Base-by-base conservation (phyloP, 331 rosid species). In the Ulmus americana region DNA sequence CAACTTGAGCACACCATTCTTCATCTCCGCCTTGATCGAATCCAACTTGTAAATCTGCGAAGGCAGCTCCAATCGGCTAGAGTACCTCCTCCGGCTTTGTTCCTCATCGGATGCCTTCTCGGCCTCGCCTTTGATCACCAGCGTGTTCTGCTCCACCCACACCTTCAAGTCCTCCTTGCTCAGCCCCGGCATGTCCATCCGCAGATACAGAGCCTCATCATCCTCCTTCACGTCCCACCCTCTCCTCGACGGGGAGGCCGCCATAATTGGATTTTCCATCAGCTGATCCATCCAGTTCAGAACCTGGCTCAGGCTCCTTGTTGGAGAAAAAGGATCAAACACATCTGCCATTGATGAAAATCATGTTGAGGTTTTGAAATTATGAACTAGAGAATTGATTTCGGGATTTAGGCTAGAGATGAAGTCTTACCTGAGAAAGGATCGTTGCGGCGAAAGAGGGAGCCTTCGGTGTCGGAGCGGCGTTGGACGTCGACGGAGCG, bases 181-280 rank as follows among this genome's bases (percentile, higher is more conserved):
- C 0, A 90, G 60, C 0, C 97, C 95, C 6, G 87, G 97, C 97
- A 87, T 85, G 72, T 87, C 95, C 74, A 90, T 69, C 0, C 94
- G 76, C 0, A 87, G 76, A 51, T 43, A 67, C 68, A 90, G 82
- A 45, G 78, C 77, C 1, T 82, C 81, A 0, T 82, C 67, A 2
- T 73, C 78, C 38, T 90, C 97, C 53, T 67, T 83, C 22, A 79
- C 95, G 53, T 90, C 84, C 90, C 88, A 87, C 0, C 85, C 95
- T 6, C 91, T 73, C 44, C 84, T 79, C 6, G 63, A 49, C 6
- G 0, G 87, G 76, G 0, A 83, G 1, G 84, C 84, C 5, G 72
- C 77, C 5, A 58, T 40, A 15, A 57, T 58, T 2, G 82, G 95
- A 48, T 82, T 83, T 0, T 84, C 97, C 84, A 81, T 69, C 18